phyloP scores from a whole-genome alignment of 2,329 filamentous ascomycete genomes.

The Simplicillium sp. region DNA sequence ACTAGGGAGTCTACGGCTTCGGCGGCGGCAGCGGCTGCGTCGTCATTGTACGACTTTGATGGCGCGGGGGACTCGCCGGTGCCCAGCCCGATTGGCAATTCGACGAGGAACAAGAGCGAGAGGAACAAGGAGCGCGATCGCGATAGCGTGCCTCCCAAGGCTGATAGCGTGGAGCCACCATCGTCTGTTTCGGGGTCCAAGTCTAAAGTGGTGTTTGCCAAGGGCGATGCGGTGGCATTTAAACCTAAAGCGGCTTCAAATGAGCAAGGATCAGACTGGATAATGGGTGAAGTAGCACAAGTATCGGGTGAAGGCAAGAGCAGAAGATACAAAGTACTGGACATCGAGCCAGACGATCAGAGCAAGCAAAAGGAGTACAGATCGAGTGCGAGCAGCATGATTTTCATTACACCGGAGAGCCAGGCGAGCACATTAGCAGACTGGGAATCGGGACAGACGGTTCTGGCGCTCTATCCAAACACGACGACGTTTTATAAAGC shows the following conservation, averaged over 20 bases:
- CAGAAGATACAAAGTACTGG: slow-evolving; percentile 69
- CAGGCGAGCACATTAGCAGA: slow-evolving; percentile 42
- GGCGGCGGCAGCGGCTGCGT: slow-evolving; percentile 10
- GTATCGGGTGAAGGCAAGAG: slow-evolving; percentile 70
- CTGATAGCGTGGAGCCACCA: slow-evolving; percentile 47
- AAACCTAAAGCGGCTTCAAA: slow-evolving; percentile 44
- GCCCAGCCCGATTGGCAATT: slow-evolving; percentile 28
- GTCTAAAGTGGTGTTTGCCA: slow-evolving; percentile 47
- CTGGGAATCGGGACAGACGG: slow-evolving; percentile 59
- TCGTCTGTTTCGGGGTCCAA: slow-evolving; percentile 22
- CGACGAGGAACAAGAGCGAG: slow-evolving; percentile 24
- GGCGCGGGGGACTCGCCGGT: slow-evolving; percentile 34
- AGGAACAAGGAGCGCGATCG: slow-evolving; percentile 26
- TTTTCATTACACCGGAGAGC: slow-evolving; percentile 56
- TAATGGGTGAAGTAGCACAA: slow-evolving; percentile 68
- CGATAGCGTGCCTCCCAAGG: slow-evolving; percentile 45
- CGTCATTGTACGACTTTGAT: slow-evolving; percentile 35
- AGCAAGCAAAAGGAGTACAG: slow-evolving; percentile 60
- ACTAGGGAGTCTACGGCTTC: slow-evolving; percentile 1
- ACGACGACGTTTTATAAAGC: slow-evolving; percentile 82
- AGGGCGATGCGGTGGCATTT: slow-evolving; percentile 58
- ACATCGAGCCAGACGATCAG: slow-evolving; percentile 65
- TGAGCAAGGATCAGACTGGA: slow-evolving; percentile 50
- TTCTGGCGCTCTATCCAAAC: slow-evolving; percentile 71
- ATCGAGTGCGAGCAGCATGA: slow-evolving; percentile 66